These are phyloP conservation scores for Geoglossum cookeanum DNA, from an alignment of 2,329 filamentous ascomycete species.

Conservation along the genomic window DNA sequence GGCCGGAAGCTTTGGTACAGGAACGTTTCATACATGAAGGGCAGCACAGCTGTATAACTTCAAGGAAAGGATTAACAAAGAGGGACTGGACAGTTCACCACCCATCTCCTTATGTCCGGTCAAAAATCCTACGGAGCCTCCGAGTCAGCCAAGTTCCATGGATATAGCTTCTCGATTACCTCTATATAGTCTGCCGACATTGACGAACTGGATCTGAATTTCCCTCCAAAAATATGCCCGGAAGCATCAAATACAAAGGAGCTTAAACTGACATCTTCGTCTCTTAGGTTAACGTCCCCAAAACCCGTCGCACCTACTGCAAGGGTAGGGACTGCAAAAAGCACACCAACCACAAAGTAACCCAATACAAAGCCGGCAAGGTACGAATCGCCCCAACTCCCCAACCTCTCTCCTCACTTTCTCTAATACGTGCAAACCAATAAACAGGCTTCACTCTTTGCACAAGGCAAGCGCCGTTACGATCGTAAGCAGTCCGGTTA, in stretches of 20 bases:
- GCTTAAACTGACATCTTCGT: neutral
- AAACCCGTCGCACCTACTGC: conserved; percentile 95
- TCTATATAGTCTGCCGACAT: too few species aligned
- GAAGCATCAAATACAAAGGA: neutral
- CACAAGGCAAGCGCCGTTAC: conserved; percentile 99
- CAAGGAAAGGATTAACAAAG: too few species aligned
- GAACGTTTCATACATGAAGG: too few species aligned
- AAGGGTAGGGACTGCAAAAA: conserved; percentile 88
- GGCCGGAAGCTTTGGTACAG: too few species aligned
- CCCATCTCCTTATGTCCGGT: too few species aligned
- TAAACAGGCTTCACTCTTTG: conserved; percentile 65
- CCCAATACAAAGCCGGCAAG: conserved; percentile 95
- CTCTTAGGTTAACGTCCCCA: conserved; percentile 82
- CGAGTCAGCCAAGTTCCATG: too few species aligned
- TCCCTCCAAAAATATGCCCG: neutral
- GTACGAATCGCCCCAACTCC: conserved; percentile 22
- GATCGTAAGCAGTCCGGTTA: conserved; percentile 98
- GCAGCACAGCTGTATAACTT: too few species aligned
- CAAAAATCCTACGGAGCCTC: too few species aligned
- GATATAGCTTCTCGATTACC: too few species aligned
- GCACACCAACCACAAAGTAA: conserved; percentile 84
- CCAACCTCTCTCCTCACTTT: neutral
- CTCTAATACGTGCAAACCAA: neutral
- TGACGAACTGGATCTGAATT: neutral
- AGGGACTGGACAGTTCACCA: too few species aligned